phyloP scores from a whole-genome alignment of 371 early-diverging fungal species.

The Lichtheimia corymbifera region DNA sequence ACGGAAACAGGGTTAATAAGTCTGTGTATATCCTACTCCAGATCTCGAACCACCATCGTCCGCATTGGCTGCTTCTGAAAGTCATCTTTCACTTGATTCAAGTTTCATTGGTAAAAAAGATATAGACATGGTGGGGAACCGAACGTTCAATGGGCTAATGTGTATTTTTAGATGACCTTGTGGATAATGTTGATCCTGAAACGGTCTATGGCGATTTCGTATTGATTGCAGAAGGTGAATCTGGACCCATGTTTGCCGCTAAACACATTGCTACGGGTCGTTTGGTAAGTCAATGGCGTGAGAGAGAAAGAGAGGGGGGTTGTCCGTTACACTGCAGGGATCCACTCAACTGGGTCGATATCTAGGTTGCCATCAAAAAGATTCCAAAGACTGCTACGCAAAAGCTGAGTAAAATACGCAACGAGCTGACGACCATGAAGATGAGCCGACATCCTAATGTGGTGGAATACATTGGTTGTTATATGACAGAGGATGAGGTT shows the following conservation, averaged over 20 bases:
- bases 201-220: conserved; percentile 52
- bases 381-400: conserved; percentile 62
- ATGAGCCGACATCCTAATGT: conserved; percentile 70
- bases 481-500: conserved; percentile 59
- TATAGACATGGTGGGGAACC: too few species aligned
- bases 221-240: conserved; percentile 79
- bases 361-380: conserved; percentile 72
- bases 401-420: conserved; percentile 68
- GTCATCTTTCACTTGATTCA: conserved; percentile 32
- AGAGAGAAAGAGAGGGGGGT: too few species aligned
- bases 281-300: conserved; percentile 20
- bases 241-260: conserved; percentile 71
- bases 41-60: conserved; percentile 11
- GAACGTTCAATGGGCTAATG: not conserved
- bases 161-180: conserved; percentile 35
- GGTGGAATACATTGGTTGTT: conserved; percentile 72
- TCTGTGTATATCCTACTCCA: not conserved
- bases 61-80: conserved; percentile 16
- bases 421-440: conserved; percentile 73
- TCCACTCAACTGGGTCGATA: not conserved
- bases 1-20: not conserved
- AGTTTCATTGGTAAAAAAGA: conserved; percentile 30
- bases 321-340: too few species aligned
- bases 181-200: conserved; percentile 50
- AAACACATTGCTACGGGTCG: conserved; percentile 53